Base-by-base conservation (phyloP, 2,329 filamentous ascomycete species). In the Allantophomopsis lycopodina region DNA sequence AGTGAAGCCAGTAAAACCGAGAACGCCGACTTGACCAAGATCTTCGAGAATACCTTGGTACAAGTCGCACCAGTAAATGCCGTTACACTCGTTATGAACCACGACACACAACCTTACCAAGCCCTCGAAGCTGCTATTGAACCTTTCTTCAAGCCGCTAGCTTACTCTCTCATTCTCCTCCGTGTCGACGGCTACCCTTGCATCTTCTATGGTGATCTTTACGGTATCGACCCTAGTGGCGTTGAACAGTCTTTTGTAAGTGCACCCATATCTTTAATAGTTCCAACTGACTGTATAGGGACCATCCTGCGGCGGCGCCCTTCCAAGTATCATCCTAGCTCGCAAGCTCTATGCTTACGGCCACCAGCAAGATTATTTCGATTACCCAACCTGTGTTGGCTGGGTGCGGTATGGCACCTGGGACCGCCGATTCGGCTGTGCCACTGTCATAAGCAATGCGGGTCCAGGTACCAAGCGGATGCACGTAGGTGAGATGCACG, bases 161-260 rank as follows among this genome's bases (percentile, higher is more conserved):
- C 79, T 11, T 84, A 86, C 55, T 63, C 78, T 1, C 65, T 86
- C 35, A 83, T 85, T 40, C 69, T 87, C 2, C 71, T 86, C 18
- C 69, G 76, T 11, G 58, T 65, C 37, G 62, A 71, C 28, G 78
- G 78, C 13, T 68, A 74, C 20, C 79, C 79, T 0, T 83, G 75
- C 48, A 61, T 83, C 30, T 85, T 85, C 54, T 84, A 77, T 52
- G 77, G 79, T 17, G 79, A 84, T 50, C 55, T 83, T 1, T 82
- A 79, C 55, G 78, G 79, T 16, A 74, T 76, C 37, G 55, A 60
- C 35, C 65, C 60, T n/a, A 58, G 56, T 36, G 52, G 59, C 36
- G 60, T 68, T 14, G 52, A 60, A n/a, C 60, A 57, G 16, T 42
- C 67, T 4, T 64, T 69, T 42, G 60, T 58, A 12, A 28, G 23